Evolutionary conservation across 139 green algal species (phyloP), one percentile per base, ranked within the genome.

Genomic region (Haematococcus lacustris): DNA sequence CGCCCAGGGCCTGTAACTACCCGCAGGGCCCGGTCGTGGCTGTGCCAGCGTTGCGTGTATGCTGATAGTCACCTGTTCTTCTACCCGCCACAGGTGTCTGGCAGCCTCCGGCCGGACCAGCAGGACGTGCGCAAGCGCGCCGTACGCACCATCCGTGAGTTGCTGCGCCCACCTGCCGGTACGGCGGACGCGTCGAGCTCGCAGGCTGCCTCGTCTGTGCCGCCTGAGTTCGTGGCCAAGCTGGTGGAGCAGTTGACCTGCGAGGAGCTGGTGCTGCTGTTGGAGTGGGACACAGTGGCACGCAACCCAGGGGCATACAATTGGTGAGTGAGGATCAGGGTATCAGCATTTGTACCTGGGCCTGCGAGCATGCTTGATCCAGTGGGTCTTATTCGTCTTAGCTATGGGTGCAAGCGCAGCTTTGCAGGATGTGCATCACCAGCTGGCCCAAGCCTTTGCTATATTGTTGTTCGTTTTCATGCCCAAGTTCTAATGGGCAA

Each of bases 231-330:
- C 23, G 70, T 80, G 33, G 34, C 34, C 26, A 37, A 61, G 35
- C 82, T 84, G 6, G 53, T 87, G 66, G 41, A 35, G 28, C 60
- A 43, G 34, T 73, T 86, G 69, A 82, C 68, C 0, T 76, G 71
- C 17, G 68, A 78, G 5, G 88, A 92, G 74, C 53, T 86, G 2
- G 73, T 83, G 1, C 50, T 79, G 1, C 70, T 91, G 34, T 50
- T 82, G 40, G 88, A 91, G 66, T 92, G 88, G 87, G 66, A 80
- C 47, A 38, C 71, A 32, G 62, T 89, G n/a, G 75, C 73, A 0
- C 73, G 47, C 26, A 47, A 64, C 7, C 2, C 40, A 0, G 40
- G n/a, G 1, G 3, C 35, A 1, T 60, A 75, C 40, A 64, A 53
- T 1, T 80, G 79, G 74, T 84, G 51, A 43, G 71, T 21, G 2